These are phyloP conservation scores for Sarocladium oryzae DNA, from an alignment of 2,329 filamentous ascomycete species.

Conservation along the genomic window DNA sequence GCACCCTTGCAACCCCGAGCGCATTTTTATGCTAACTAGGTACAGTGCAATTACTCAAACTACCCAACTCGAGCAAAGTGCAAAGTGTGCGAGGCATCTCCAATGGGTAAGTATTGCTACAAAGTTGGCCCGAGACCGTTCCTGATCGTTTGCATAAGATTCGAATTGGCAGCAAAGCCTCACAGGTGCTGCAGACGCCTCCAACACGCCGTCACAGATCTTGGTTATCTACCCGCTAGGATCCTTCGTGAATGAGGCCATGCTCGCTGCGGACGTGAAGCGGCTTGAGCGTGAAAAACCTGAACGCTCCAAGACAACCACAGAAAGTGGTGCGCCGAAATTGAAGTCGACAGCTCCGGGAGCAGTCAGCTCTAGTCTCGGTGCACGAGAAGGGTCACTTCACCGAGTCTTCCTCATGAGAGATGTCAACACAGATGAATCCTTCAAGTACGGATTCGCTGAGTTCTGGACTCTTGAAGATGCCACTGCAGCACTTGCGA, in stretches of 20 bases:
- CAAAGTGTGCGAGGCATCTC: slow-evolving; percentile 29
- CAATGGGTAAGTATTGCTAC: slow-evolving; percentile 20
- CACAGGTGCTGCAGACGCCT: slow-evolving; percentile 40
- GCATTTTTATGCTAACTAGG: slow-evolving; percentile 14
- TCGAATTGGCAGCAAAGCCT: slow-evolving; percentile 29
- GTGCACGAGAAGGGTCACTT: slow-evolving; percentile 67
- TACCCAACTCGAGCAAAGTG: slow-evolving; percentile 30
- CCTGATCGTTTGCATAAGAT: slow-evolving; percentile 13
- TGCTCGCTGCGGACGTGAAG: slow-evolving; percentile 65
- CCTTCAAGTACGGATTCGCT: slow-evolving; percentile 76
- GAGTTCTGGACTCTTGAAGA: slow-evolving; percentile 75
- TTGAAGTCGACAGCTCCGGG: slow-evolving; percentile 54
- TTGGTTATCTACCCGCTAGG: slow-evolving; percentile 68
- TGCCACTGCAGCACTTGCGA: slow-evolving; percentile 65
- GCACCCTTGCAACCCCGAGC: background rate
- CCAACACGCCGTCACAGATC: slow-evolving; percentile 63
- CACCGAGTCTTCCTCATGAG: slow-evolving; percentile 71
- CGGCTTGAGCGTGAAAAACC: slow-evolving; percentile 63
- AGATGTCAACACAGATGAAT: slow-evolving; percentile 63
- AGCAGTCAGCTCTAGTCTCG: slow-evolving; percentile 52
- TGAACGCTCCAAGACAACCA: slow-evolving; percentile 34
- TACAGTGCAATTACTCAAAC: slow-evolving; percentile 33
- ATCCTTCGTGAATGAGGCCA: slow-evolving; percentile 62
- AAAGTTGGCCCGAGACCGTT: background rate
- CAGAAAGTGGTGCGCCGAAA: slow-evolving; percentile 40